Evolutionary conservation across 2,329 filamentous ascomycete species (phyloP).

Genomic region (Cladosporium sphaerospermum): DNA sequence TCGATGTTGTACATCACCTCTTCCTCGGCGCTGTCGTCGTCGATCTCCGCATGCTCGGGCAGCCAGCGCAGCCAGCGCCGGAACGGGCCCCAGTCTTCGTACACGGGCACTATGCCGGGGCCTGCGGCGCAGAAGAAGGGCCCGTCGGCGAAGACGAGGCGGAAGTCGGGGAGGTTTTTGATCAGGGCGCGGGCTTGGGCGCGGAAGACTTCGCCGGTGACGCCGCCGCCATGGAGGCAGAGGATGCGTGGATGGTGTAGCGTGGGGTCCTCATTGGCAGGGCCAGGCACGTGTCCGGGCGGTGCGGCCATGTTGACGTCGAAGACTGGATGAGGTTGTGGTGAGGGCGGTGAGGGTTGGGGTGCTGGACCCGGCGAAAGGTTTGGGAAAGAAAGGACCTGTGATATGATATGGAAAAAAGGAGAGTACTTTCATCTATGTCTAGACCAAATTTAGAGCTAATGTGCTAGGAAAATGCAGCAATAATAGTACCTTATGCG

Average conservation of each 20-base stretch:
- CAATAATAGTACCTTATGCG: not conserved
- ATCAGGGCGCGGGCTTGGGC: conserved; percentile 57
- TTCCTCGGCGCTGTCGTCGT: conserved; percentile 43
- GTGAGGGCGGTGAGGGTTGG: not conserved
- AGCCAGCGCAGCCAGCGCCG: conserved; percentile 58
- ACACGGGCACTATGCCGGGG: conserved; percentile 58
- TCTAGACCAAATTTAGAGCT: not conserved
- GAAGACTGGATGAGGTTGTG: not conserved
- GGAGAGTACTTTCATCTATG: not conserved
- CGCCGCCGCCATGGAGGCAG: conserved; percentile 74
- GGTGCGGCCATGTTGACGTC: not conserved
- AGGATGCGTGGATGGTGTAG: conserved; percentile 57
- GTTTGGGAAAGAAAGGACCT: not conserved
- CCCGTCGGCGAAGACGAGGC: conserved; percentile 66
- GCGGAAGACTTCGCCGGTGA: conserved; percentile 64
- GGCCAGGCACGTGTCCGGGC: not conserved
- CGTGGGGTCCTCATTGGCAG: conserved; percentile 6
- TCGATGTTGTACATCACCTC: conserved; percentile 42
- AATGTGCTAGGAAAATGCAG: not conserved
- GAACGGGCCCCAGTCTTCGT: conserved; percentile 61
- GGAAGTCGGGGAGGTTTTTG: conserved; percentile 52
- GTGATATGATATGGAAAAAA: not conserved
- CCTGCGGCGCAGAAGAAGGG: conserved; percentile 59
- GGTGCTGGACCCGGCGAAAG: not conserved
- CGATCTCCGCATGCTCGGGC: conserved; percentile 49